Evolutionary conservation across 345 rosid genomes (phyloP), one percentile per base, ranked within the genome.

Genomic region (Populus tremula): DNA sequence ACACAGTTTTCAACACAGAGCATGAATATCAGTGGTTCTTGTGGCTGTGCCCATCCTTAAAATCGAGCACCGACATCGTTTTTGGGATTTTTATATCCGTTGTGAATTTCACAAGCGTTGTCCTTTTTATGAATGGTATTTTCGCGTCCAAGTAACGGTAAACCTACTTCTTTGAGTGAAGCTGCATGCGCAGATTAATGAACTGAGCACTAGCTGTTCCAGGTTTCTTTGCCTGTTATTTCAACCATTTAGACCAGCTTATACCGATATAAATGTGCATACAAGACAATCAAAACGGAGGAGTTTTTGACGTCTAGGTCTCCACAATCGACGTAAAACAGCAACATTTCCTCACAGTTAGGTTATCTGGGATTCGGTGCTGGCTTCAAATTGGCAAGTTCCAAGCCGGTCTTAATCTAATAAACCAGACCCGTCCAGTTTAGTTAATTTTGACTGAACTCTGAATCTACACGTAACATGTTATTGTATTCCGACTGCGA

Each of bases 321-420:
- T 74, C 23, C 9, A 53, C 29, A 62, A 62, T 64, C 14, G 20
- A 41, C 20, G 13, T n/a, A n/a, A n/a, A 56, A 3, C 62, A 8
- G 12, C 21, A 53, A 84, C 78, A 76, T 53, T 45, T 78, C 75
- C 80, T 81, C 41, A 41, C 25, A 63, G 45, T 73, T 73, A 71
- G 70, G 67, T 59, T 21, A 2, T n/a, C 13, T 56, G 62, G 62
- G 8, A n/a, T 9, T n/a, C 8, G 12, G 62, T 2, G 62, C 11
- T 8, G 10, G 33, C 27, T n/a, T 21, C 25, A n/a, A 43, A 21
- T 1, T n/a, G 12, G 62, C 27, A 56, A n/a, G 25, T 56, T 56
- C 62, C 25, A 2, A 8, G 27, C 62, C 27, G n/a, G 1, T 8
- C 27, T 21, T n/a, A n/a, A n/a, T 21, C 59, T 18, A 17, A 49